Conservation (phyloP, 805 yeast species). For the Cyberlindnera maritima region DNA sequence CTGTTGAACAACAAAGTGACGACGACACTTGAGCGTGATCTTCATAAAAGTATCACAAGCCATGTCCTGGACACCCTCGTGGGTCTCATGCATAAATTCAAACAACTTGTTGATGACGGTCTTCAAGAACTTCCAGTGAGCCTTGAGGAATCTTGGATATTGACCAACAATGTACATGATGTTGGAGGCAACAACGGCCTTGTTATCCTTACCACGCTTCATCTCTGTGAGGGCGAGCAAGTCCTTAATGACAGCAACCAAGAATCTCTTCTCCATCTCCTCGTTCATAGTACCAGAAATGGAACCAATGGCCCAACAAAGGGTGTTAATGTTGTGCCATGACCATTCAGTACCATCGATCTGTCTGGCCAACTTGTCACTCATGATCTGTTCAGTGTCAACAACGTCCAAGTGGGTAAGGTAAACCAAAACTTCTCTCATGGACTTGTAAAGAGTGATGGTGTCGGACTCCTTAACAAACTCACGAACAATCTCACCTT, state of each 20-base stretch:
- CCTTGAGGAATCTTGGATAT: constrained; percentile 94
- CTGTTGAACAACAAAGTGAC: constrained; percentile 89
- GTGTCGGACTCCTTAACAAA: constrained; percentile 97
- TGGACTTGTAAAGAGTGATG: constrained; percentile 88
- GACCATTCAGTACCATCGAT: constrained; percentile 98
- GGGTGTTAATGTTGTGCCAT: constrained; percentile 95
- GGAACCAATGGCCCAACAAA: constrained; percentile 99
- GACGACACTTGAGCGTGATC: constrained; percentile 91
- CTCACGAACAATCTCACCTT: constrained; percentile 97
- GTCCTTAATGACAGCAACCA: constrained; percentile 91
- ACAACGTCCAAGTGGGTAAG: constrained; percentile 92
- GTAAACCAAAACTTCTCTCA: constrained; percentile 94
- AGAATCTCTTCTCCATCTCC: constrained; percentile 91
- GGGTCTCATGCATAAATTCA: constrained; percentile 99
- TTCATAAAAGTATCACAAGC: constrained; percentile 99
- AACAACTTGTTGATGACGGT: constrained; percentile 94
- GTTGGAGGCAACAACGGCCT: constrained; percentile 99
- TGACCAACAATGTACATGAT: constrained; percentile 99
- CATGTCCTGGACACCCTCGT: constrained; percentile 99
- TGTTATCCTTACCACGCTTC: constrained; percentile 96
- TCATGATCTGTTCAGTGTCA: constrained; percentile 93
- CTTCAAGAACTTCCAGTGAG: constrained; percentile 96
- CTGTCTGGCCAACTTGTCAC: constrained; percentile 85
- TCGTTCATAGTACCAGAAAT: constrained; percentile 98
- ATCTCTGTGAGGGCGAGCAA: constrained; percentile 87